Base-by-base conservation (phyloP, 345 rosid species). In the Limnanthes douglasii region DNA sequence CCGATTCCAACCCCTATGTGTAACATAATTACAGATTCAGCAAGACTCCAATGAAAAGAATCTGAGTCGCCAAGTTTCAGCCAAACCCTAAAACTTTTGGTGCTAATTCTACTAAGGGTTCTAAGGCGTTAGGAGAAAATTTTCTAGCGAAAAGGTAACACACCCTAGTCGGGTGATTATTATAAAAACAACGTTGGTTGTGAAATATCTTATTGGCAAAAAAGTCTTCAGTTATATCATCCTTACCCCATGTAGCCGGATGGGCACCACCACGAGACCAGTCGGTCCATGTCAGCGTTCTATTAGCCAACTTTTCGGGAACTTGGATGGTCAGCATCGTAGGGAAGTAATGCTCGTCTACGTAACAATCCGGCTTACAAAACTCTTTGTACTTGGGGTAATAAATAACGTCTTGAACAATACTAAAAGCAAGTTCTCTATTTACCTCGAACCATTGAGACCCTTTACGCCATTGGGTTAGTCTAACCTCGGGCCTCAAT, bases 261-360 rank as follows among this genome's bases (percentile, higher is more conserved):
- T 84, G 96, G 8, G 98, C 82, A 9, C 96, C 94, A 1, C 98
- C 85, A 20, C 88, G 61, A 0, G 94, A 77, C 96, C 98, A 84
- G 54, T 90, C 95, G 5, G 77, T 74, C 77, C 76, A 90, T 10
- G 94, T 77, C 8, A 84, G 53, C 4, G 77, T 74, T 31, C 95
- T 32, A 32, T 90, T 84, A 0, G 92, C 96, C 51, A 84, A 44
- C 34, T 64, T 70, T 34, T 48, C 46, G 6, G 88, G 79, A 34
- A 43, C 32, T 12, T 70, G 53, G 13, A 90, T 60, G 63, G 61
- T 62, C 54, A 85, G 48, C 93, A 84, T 84, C 16, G 98, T 85
- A 0, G 81, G 93, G 60, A 77, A 90, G 64, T 75, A 78, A 51
- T 90, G 98, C 61, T 85, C 96, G 24, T 90, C 94, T 15, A 73